Evolutionary conservation across 352 stramenopile genomes (phyloP).

Genomic region (Globisporangium polare): DNA sequence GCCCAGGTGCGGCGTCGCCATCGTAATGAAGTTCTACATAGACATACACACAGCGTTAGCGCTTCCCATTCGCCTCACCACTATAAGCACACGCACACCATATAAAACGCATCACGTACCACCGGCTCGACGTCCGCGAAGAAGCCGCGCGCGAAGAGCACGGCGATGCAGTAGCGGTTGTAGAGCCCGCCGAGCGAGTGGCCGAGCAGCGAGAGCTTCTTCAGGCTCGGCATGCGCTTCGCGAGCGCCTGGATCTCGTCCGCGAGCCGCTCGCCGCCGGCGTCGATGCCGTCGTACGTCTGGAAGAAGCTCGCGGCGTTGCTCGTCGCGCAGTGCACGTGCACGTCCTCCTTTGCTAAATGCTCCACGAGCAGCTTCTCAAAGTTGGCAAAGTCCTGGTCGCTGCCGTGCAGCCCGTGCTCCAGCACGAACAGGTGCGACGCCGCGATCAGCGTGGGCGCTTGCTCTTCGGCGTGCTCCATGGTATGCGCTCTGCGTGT

Average conservation of each 20-base stretch:
- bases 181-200: slow-evolving; percentile 82
- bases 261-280: slow-evolving; percentile 59
- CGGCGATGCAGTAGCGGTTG: slow-evolving; percentile 66
- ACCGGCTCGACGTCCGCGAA: slow-evolving; percentile 68
- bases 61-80: background rate
- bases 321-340: slow-evolving; percentile 37
- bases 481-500: background rate
- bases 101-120: slow-evolving; percentile 26
- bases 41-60: background rate
- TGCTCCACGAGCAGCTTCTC: slow-evolving; percentile 44
- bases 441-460: slow-evolving; percentile 12
- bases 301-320: slow-evolving; percentile 63
- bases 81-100: background rate
- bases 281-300: slow-evolving; percentile 77
- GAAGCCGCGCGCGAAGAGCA: slow-evolving; percentile 66
- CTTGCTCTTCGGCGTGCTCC: background rate
- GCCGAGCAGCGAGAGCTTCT: slow-evolving; percentile 69
- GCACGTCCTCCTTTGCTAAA: slow-evolving; percentile 40
- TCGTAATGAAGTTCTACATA: slow-evolving; percentile 74
- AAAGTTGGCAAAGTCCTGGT: slow-evolving; percentile 59
- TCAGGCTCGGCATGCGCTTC: slow-evolving; percentile 48
- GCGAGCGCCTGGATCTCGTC: slow-evolving; percentile 58
- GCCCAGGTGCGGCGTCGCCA: slow-evolving; percentile 74
- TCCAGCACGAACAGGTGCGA: slow-evolving; percentile 69
- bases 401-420: slow-evolving; percentile 68